Evolutionary conservation across 179 eudicot species (phyloP), one percentile per base, ranked within the genome.

Genomic region (Pouteria campechiana): DNA sequence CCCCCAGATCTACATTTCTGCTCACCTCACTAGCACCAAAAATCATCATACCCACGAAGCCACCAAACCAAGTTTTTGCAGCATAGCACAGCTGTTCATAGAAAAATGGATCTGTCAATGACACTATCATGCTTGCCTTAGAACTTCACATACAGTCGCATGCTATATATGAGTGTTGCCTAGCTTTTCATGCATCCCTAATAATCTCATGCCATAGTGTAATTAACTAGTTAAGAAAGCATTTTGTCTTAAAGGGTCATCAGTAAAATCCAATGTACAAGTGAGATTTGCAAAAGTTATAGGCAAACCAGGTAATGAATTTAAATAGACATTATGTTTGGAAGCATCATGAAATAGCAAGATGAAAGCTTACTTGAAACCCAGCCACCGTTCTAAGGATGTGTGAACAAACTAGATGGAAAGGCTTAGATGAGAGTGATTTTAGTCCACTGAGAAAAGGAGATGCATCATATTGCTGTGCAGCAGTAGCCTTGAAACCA

Each of bases 11-110:
- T n/a, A 89, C 93, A 28, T 89, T 85, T 59, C 86, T 48, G 67
- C 97, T 89, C 14, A 89, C 97, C 70, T 89, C 97, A 69, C 97
- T 89, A 3, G 95, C 94, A 46, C 97, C 95, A 41, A 85, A 89
- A 20, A 89, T 72, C 97, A 89, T 89, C 97, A 89, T 81, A 48
- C 97, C 93, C 19, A 89, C 48, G 44, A 89, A 89, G 25, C 95
- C 97, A 25, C 97, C 97, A 49, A 80, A 80, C 97, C 97, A 89
- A 27, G 97, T 89, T 63, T 81, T 89, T 24, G 95, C 97, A 41
- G 97, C 88, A 63, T 52, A 75, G 68, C 97, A 81, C 10, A 89
- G 83, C 97, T 89, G 83, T 58, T 52, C 20, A 20, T n/a, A 15
- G 42, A 19, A 16, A 13, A 32, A 32, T 16, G 33, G 17, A 17